Conservation (phyloP, 371 early-diverging fungal genomes). For the Haplosporangium sp. region DNA sequence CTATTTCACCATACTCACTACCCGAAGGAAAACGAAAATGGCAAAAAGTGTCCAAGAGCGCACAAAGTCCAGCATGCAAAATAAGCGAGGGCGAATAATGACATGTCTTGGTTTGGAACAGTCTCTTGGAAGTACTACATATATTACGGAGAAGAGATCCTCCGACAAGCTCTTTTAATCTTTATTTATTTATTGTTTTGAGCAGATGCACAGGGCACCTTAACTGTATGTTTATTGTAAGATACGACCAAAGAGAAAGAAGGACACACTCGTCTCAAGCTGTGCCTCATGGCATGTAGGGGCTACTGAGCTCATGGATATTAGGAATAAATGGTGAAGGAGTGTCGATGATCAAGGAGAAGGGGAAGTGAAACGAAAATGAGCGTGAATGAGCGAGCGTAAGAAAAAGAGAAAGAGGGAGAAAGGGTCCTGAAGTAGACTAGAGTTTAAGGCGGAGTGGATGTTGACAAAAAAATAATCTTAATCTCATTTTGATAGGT, state of each 20-base stretch:
- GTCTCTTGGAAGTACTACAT: no score
- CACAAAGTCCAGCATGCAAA: no score
- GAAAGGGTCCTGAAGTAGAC: neutral
- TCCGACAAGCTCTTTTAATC: neutral
- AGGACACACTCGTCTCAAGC: slow-evolving; percentile 7
- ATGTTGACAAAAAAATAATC: no score
- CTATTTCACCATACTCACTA: no score
- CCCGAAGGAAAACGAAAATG: no score
- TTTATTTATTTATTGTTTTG: neutral
- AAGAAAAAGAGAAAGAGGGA: slow-evolving; percentile 1
- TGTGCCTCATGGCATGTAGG: slow-evolving; percentile 22
- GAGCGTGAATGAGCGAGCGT: neutral
- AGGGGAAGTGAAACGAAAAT: neutral
- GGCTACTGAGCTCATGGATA: slow-evolving; percentile 13
- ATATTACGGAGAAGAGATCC: neutral
- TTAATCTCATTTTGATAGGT: neutral
- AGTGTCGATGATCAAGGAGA: neutral
- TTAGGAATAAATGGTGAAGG: slow-evolving; percentile 3
- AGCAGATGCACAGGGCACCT: neutral
- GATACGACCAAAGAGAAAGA: neutral
- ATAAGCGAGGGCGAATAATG: no score
- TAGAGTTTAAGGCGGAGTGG: no score
- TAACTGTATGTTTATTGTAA: neutral
- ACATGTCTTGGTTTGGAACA: no score
- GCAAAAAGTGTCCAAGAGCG: no score